Evolutionary conservation across 495 filamentous ascomycete genomes (phyloP), one percentile per base, ranked within the genome.

Genomic region (Tuber melanosporum): DNA sequence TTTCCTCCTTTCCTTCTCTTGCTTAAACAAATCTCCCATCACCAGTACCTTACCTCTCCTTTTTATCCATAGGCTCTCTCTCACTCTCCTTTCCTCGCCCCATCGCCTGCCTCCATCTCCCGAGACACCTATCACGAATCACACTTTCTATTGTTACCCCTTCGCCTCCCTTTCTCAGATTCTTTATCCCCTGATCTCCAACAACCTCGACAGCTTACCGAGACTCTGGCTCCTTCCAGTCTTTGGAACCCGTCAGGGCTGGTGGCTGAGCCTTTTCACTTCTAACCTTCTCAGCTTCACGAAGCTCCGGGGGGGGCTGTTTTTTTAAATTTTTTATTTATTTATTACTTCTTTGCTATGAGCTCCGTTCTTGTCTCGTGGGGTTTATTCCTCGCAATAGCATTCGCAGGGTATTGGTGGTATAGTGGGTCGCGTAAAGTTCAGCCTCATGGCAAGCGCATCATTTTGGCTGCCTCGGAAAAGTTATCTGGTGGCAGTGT

Each of bases 321-420:
- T 12, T 26, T 57, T 57, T 57, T n/a, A 12, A 12, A 22, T n/a
- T 7, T 52, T 10, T 52, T n/a, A 7, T 46, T 70, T 52, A 22
- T 47, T 39, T 43, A 71, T 39, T 46, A 44, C n/a, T 47, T 49
- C 15, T n/a, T 45, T 52, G 70, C 57, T 42, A 80, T 80, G 78
- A 74, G 79, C 74, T 80, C 78, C n/a, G 66, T 72, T 22, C 39
- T 83, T 19, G 32, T 83, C 17, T 82, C 81, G 3, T 83, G 81
- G 81, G 78, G 78, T 6, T 19, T 83, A 17, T 80, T 83, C 52
- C 45, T 83, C 36, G 80, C 75, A 45, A 71, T 83, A 20, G 78
- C 74, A n/a, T 81, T 78, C 73, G 81, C 75, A n/a, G 70, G 79
- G 62, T 82, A 81, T 69, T 81, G 78, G 78, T 62, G 81, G 42